Evolutionary conservation across 345 rosid species (phyloP), one percentile per base, ranked within the genome.

Genomic region (Triadica sebifera): DNA sequence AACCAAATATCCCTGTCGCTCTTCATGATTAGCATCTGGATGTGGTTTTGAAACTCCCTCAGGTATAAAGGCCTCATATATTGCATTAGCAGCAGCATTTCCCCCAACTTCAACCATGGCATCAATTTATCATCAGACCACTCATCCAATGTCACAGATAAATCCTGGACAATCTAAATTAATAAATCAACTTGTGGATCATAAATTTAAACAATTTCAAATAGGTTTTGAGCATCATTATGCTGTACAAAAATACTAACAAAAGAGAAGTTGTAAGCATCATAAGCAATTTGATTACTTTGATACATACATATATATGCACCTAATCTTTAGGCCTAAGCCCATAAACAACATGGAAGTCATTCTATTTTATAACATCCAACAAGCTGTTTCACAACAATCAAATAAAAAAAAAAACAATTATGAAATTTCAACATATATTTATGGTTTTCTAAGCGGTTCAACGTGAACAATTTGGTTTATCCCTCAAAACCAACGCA

Each of bases 61-160:
- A 5, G 99, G 94, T 71, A 93, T 71, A 85, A 82, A 85, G 8
- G 97, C 96, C 86, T 96, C 98, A 52, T 93, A 93, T 56, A 93
- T 91, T 62, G 96, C 73, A 87, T 96, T 96, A 4, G 96, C 98
- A 72, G 97, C 78, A 46, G 90, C 79, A 72, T 95, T 95, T 69
- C 99, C 99, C 67, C 98, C 99, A 49, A 95, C 93, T 88, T 93
- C 98, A 73, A 87, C 77, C 97, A 96, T 89, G 67, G 96, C 77
- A 66, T 96, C 97, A 70, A 93, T 82, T 83, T 96, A 58, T 88
- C 98, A 66, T 89, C 90, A 59, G 96, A 84, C 98, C 99, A 96
- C 3, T 96, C 99, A 89, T 96, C 99, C 83, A 96, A 74, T 55
- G 97, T 86, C 80, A 96, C 94, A 11, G 99, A 96, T 72, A 96